Percentiles rank a stretch among this genome's conserved stretches.
Conservation (phyloP, 805 yeast genomes). For the Cyberlindnera nakhonratchasimensis region DNA sequence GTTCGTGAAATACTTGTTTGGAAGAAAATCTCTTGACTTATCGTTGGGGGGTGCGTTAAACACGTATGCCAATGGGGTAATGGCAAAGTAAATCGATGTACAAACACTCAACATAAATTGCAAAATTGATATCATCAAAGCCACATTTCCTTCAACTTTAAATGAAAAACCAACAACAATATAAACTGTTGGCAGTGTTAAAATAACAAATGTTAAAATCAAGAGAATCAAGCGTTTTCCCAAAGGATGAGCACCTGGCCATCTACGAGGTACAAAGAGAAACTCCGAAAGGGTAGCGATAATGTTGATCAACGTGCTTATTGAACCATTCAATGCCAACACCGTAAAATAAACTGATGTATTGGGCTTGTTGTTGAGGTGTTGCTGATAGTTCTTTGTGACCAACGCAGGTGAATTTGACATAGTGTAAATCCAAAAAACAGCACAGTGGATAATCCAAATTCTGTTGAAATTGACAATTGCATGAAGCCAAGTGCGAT, state of each 20-base stretch:
- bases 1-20: slow-evolving; percentile 58
- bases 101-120: slow-evolving; percentile 56
- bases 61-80: slow-evolving; percentile 57
- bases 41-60: slow-evolving; percentile 41
- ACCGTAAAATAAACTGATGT: slow-evolving; percentile 51
- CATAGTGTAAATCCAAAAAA: slow-evolving; percentile 75
- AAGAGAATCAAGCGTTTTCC: slow-evolving; percentile 44
- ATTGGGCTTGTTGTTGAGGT: slow-evolving; percentile 58
- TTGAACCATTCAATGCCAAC: slow-evolving; percentile 64
- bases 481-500: slow-evolving; percentile 74
- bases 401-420: slow-evolving; percentile 67
- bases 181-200: slow-evolving; percentile 50
- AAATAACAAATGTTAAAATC: slow-evolving; percentile 39
- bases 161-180: slow-evolving; percentile 41
- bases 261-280: slow-evolving; percentile 63
- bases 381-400: slow-evolving; percentile 51
- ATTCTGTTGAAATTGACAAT: slow-evolving; percentile 71
- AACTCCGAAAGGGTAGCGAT: slow-evolving; percentile 55
- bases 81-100: slow-evolving; percentile 53
- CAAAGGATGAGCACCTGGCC: slow-evolving; percentile 69
- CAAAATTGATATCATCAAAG: slow-evolving; percentile 44
- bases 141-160: slow-evolving; percentile 31
- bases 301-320: slow-evolving; percentile 55
- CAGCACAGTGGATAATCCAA: slow-evolving; percentile 71
- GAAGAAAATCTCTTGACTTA: slow-evolving; percentile 39